These are phyloP conservation scores for Penicillium goetzii DNA, from an alignment of 495 filamentous ascomycete genomes.

Conservation along the genomic window DNA sequence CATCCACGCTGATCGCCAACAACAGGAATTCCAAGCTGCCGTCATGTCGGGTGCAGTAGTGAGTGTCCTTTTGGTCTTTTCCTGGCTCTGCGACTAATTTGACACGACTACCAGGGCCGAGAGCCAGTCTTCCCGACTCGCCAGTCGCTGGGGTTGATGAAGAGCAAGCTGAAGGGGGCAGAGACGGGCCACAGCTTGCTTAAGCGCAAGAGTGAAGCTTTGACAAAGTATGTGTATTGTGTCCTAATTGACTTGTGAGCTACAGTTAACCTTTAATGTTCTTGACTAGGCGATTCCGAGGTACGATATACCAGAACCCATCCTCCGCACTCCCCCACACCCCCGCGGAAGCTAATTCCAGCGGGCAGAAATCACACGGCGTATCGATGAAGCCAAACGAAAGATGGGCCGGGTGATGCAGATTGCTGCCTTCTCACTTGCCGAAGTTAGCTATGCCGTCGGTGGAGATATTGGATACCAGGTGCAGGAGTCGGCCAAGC, in stretches of 20 bases:
- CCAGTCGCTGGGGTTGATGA: conserved; percentile 96
- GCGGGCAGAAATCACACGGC: conserved; percentile 82
- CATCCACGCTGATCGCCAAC: conserved; percentile 24
- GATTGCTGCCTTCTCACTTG: conserved; percentile 95
- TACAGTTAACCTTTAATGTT: background rate
- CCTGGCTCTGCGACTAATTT: conserved; percentile 10
- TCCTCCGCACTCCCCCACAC: conserved; percentile 28
- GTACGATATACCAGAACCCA: conserved; percentile 46
- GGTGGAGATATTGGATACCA: conserved; percentile 96
- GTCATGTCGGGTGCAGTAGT: conserved; percentile 64
- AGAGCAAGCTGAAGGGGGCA: conserved; percentile 96
- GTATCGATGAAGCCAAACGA: conserved; percentile 98
- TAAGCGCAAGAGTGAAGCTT: conserved; percentile 91
- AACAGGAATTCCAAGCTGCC: conserved; percentile 24
- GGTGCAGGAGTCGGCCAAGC: conserved; percentile 93
- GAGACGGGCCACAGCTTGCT: conserved; percentile 85
- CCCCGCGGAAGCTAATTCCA: conserved; percentile 33
- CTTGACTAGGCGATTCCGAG: conserved; percentile 76
- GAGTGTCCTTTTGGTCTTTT: conserved; percentile 22
- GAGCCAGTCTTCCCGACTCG: conserved; percentile 98
- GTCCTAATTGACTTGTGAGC: conserved; percentile 11
- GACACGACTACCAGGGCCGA: conserved; percentile 40
- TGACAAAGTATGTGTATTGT: conserved; percentile 70
- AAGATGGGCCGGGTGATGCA: conserved; percentile 99
- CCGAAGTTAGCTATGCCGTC: conserved; percentile 96